These are phyloP conservation scores for Quillaja saponaria DNA, from an alignment of 306 rosid species.

Conservation along the genomic window DNA sequence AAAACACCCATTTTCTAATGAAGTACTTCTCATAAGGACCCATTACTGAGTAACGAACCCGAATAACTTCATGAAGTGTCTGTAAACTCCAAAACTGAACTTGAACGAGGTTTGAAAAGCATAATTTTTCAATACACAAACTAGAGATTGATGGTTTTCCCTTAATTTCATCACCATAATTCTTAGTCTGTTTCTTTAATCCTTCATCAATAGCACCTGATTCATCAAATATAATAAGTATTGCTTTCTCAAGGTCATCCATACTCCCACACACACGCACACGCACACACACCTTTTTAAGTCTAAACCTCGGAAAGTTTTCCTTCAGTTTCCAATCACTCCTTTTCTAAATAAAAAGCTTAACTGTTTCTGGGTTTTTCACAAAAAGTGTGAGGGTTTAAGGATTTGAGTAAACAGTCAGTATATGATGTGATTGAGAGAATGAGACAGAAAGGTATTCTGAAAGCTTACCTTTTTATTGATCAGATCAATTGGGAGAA, in stretches of 20 bases:
- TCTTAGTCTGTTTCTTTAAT: slow-evolving; percentile 67
- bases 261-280: no score
- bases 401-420: not conserved
- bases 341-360: not conserved
- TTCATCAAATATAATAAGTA: slow-evolving; percentile 83
- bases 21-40: slow-evolving; percentile 67
- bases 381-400: slow-evolving; percentile 2
- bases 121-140: slow-evolving; percentile 69
- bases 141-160: slow-evolving; percentile 64
- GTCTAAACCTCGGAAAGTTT: slow-evolving; percentile 5
- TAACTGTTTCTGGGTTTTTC: slow-evolving; percentile 12
- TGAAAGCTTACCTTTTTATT: slow-evolving; percentile 41
- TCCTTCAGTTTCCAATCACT: slow-evolving; percentile 11
- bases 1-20: slow-evolving; percentile 73
- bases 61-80: slow-evolving; percentile 75
- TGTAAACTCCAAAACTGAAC: slow-evolving; percentile 96
- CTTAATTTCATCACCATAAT: slow-evolving; percentile 65
- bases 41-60: slow-evolving; percentile 65
- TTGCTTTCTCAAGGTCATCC: slow-evolving; percentile 91
- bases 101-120: slow-evolving; percentile 66
- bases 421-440: not conserved
- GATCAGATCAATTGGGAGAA: slow-evolving; percentile 39
- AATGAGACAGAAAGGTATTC: slow-evolving; percentile 10
- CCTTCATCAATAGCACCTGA: slow-evolving; percentile 61
- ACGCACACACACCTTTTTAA: no score